Conservation (phyloP, 306 rosid species). For the Pyrus betulifolia region DNA sequence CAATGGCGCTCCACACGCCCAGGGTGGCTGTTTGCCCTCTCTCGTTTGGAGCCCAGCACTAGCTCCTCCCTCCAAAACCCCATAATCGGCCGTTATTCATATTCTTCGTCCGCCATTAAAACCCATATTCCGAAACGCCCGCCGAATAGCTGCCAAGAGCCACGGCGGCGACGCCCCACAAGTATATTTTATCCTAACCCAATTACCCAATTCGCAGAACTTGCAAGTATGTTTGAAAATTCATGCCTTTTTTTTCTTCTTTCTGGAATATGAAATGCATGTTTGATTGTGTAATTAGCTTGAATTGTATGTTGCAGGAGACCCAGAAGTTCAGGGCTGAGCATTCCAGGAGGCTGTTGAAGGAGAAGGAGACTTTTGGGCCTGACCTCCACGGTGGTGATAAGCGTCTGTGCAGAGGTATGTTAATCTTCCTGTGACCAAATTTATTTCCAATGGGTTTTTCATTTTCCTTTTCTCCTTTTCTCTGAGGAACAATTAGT, state of each 20-base stretch:
- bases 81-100: conserved; percentile 3
- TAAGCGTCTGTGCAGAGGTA: conserved; percentile 60
- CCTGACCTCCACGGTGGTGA: conserved; percentile 41
- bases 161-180: conserved; percentile 18
- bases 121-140: conserved; percentile 18
- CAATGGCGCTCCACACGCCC: conserved; percentile 15
- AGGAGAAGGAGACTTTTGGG: conserved; percentile 49
- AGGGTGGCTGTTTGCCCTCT: no score
- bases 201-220: conserved; percentile 45
- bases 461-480: no score
- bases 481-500: background rate
- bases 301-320: conserved; percentile 34
- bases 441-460: background rate
- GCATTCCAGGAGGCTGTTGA: conserved; percentile 39
- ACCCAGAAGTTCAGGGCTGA: conserved; percentile 49
- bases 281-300: background rate
- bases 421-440: background rate
- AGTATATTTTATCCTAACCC: conserved; percentile 52
- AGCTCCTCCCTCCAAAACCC: conserved; percentile 26
- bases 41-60: background rate
- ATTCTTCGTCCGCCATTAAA: background rate
- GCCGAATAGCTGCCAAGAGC: conserved; percentile 13
- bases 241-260: background rate
- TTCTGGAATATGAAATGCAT: background rate
- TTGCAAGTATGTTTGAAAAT: conserved; percentile 9